Evolutionary conservation across 2,329 filamentous ascomycete genomes (phyloP).

Genomic region (Epichloe amarillans): DNA sequence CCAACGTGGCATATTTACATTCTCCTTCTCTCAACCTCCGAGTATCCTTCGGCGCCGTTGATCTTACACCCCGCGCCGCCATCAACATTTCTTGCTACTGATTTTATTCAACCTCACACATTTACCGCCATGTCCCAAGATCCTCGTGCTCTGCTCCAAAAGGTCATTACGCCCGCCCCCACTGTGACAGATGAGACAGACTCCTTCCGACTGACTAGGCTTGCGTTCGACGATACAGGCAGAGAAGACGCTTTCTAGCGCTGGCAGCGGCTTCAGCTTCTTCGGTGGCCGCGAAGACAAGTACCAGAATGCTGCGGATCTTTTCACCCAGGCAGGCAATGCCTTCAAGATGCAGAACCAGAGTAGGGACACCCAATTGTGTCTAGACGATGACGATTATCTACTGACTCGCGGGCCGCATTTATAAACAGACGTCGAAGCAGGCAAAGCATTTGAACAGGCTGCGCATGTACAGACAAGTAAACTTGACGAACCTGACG

Average conservation of each 20-base stretch:
- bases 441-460: slow-evolving; percentile 74
- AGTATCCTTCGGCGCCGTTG: not conserved
- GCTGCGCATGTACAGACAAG: slow-evolving; percentile 69
- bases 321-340: slow-evolving; percentile 81
- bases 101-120: slow-evolving; percentile 1
- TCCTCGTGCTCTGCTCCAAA: slow-evolving; percentile 64
- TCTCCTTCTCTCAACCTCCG: not conserved
- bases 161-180: slow-evolving; percentile 34
- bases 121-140: slow-evolving; percentile 53
- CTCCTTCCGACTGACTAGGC: slow-evolving; percentile 2
- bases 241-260: slow-evolving; percentile 66
- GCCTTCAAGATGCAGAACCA: slow-evolving; percentile 80
- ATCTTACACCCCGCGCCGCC: not conserved
- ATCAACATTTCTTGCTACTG: not conserved
- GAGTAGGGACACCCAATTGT: slow-evolving; percentile 36
- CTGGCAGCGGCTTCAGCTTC: slow-evolving; percentile 71
- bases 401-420: not conserved
- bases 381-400: not conserved
- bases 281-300: slow-evolving; percentile 83
- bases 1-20: not conserved
- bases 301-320: slow-evolving; percentile 75
- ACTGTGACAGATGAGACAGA: not conserved
- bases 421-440: slow-evolving; percentile 54
- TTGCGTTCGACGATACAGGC: slow-evolving; percentile 42
- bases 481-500: slow-evolving; percentile 80